Base-by-base conservation (phyloP, 1,284 basidiomycete genomes). In the Sanghuangporus weigelae region DNA sequence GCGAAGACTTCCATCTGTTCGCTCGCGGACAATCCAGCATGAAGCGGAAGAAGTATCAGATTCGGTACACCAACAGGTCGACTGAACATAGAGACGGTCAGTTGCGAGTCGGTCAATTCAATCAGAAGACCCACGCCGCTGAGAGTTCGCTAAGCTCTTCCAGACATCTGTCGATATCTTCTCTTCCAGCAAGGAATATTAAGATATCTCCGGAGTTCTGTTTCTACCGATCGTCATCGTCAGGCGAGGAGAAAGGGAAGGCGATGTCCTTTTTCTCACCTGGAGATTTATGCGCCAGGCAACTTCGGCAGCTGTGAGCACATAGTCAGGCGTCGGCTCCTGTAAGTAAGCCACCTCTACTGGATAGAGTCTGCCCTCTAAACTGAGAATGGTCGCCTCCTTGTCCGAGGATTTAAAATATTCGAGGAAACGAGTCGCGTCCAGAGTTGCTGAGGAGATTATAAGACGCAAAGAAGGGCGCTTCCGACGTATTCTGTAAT, bases 401-500 rank as follows among this genome's bases (percentile, higher is more conserved):
- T 74, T 77, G 6, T 79, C 78, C 11, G 79, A 76, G 31, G 73
- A 77, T 49, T 87, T 87, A 75, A 98, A 98, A 74, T 96, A 98
- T 60, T 96, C 88, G 46, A 90, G 77, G 69, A 99, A 95, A 11
- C 88, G 85, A 54, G 86, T 83, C 42, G 95, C 96, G 73, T 98
- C 96, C 21, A 98, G 85, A 0, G 96, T 99, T 1, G 97, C 97
- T 4, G 95, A 97, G 2, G 95, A 96, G 39, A 99, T 87, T 50
- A 99, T 89, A 26, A 99, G 79, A 23, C 97, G 84, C 51, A 99
- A 83, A 7, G 91, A 88, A 2, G 93, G 92, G 50, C 96, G 84
- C 73, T 96, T 96, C 61, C 87, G 84, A 50, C 92, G 88, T 63
- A 99, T 96, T 72, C 93, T 93, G 68, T 57, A 68, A 39, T 42